Evolutionary conservation across 2,329 filamentous ascomycete species (phyloP), one percentile per base, ranked within the genome.

Genomic region (Xylaria sp.): DNA sequence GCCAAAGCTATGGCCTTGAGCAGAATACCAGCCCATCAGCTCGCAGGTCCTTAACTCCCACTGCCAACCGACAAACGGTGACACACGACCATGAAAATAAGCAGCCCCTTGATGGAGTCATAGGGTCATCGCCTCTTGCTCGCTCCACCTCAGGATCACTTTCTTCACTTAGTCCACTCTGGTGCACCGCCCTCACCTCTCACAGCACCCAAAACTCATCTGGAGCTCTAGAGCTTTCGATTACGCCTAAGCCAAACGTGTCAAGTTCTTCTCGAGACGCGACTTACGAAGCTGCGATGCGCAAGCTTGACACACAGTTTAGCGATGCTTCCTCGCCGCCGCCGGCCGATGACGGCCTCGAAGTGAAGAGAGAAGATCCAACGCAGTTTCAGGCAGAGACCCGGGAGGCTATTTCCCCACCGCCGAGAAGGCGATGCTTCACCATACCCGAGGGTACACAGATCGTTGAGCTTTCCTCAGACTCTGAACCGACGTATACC

Each of bases 231-330:
- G 70, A 76, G 2, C 69, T 75, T 54, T 77, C 79, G 4, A 65
- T 74, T 7, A 69, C 77, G 2, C 78, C 79, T 39, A 69, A 74
- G 2, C 75, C 77, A 58, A 74, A 66, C 37, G 59, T 64, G 18
- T 66, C 69, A 3, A 72, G 69, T 20, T 67, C 73, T 1, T 66
- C 66, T 55, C 73, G 65, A 6, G 79, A 84, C 62, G 41, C 73
- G 2, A 83, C 82, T 13, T 85, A 85, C 60, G 80, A 85, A 46
- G 82, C 82, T 63, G 81, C 78, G 12, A 85, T 85, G 80, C 79
- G 79, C 34, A 82, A 76, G 34, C 72, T 84, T 0, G 84, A 85
- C 28, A 74, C 76, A 5, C 67, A 67, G 5, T 67, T 75, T 1
- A 73, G 73, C 18, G 56, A 39, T 9, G 37, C 55, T 20, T 57